A percentile compares a stretch with the other conserved stretches of the same genome.
phyloP scores from a whole-genome alignment of 768 basidiomycete species.

The Tulasnella sp. region DNA sequence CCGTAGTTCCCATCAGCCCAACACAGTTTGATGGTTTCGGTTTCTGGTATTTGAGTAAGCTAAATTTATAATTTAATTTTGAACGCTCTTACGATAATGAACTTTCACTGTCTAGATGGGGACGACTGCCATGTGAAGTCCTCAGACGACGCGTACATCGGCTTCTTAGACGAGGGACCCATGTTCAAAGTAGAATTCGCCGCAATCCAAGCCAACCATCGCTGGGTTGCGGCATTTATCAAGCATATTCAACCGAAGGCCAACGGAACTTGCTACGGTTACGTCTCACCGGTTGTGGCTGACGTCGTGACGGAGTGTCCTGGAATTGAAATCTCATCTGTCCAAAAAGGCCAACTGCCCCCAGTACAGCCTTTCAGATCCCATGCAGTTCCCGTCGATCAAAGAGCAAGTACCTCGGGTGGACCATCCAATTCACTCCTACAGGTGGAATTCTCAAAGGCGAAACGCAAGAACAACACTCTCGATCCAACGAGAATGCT shows the following conservation, averaged over 20 bases:
- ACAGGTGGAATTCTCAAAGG: background rate
- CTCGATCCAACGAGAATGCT: conserved; percentile 7
- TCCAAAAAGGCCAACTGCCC: background rate
- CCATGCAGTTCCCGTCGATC: background rate
- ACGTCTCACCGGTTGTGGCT: background rate
- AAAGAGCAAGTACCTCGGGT: conserved; percentile 5
- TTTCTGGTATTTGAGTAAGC: conserved; percentile 16
- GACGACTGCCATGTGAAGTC: background rate
- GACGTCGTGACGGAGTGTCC: conserved; percentile 3
- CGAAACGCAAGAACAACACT: background rate
- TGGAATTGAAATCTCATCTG: background rate
- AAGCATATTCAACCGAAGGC: background rate
- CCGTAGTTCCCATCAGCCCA: background rate
- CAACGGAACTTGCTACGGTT: background rate
- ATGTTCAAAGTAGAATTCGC: conserved; percentile 8
- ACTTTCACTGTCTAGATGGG: background rate
- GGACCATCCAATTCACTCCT: conserved; percentile 7
- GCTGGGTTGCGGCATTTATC: background rate
- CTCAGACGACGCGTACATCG: background rate
- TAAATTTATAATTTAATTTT: background rate
- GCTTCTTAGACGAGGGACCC: background rate
- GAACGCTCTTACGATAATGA: background rate
- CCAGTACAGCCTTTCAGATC: background rate
- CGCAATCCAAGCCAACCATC: conserved; percentile 6
- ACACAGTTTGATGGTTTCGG: conserved; percentile 11